Evolutionary conservation across 768 basidiomycete genomes (phyloP), one percentile per base, ranked within the genome.

Genomic region (Agaricus blazei): DNA sequence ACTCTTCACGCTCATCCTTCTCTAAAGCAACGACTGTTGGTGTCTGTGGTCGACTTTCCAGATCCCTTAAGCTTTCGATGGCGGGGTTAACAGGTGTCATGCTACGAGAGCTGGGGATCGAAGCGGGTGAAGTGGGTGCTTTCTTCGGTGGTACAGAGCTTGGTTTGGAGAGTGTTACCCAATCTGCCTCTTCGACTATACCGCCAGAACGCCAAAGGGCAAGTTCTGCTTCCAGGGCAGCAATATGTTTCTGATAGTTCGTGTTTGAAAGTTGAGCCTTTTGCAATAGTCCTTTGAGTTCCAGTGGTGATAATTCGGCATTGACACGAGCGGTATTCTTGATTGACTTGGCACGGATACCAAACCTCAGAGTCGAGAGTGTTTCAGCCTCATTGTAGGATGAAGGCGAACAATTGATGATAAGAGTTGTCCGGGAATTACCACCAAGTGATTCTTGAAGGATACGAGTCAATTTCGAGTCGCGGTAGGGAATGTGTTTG

Each of bases 321-420:
- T 99, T 99, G 74, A 99, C 92, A 45, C 97, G 90, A 58, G 97
- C 97, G 58, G 90, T 92, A 72, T 99, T 99, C 90, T 98, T 98
- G 84, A 99, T 99, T n/a, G 92, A 91, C 73, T 99, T 99, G n/a
- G 97, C 96, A 60, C 97, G 92, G 68, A 98, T 98, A 77, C 97
- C 97, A 69, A 99, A 99, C 26, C 97, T 88, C n/a, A 99, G 83
- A 3, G 97, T 99, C 2, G 88, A 90, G 34, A 99, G 77, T 0
- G 97, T 99, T 71, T 99, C 97, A 2, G 91, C 77, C 69, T 98
- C 97, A 65, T 99, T 99, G 75, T 94, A 99, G 0, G 91, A 86
- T 1, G 93, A 95, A 15, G 97, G 97, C 15, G 97, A 99, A 67
- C 97, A 98, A 72, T 98, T 99, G 73, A 99, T 99, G 64, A 99